Percentiles rank a stretch among this genome's conserved stretches.
These are phyloP conservation scores for Saturnispora hagleri DNA, from an alignment of 805 yeast genomes.

Conservation along the genomic window DNA sequence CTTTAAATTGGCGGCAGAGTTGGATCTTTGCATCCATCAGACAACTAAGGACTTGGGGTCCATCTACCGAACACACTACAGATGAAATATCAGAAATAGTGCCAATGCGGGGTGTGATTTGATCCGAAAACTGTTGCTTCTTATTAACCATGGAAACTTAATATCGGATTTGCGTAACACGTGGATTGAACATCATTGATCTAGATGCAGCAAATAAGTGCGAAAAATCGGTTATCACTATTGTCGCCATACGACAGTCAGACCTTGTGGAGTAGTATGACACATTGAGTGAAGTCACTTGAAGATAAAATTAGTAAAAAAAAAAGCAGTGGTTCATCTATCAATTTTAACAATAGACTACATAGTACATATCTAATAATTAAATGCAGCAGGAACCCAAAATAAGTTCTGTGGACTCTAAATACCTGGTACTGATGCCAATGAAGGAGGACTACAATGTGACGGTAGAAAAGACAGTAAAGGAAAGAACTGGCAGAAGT, in stretches of 20 bases:
- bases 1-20: too few species aligned
- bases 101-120: too few species aligned
- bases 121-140: too few species aligned
- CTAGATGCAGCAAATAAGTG: background rate
- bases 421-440: constrained; percentile 6
- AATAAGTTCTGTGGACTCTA: background rate
- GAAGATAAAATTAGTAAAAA: background rate
- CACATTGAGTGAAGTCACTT: background rate
- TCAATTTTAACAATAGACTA: background rate
- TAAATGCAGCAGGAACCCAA: background rate
- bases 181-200: background rate
- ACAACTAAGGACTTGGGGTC: too few species aligned
- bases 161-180: background rate
- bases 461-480: constrained; percentile 22
- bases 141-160: background rate
- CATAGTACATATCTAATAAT: background rate
- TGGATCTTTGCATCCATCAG: too few species aligned
- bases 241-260: background rate
- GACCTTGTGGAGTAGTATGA: background rate
- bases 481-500: constrained; percentile 47
- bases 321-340: too few species aligned
- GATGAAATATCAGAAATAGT: too few species aligned
- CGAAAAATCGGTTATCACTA: background rate
- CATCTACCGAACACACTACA: too few species aligned
- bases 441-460: constrained; percentile 10